Base-by-base conservation (phyloP, 2,329 filamentous ascomycete species). In the Eutypa lata region DNA sequence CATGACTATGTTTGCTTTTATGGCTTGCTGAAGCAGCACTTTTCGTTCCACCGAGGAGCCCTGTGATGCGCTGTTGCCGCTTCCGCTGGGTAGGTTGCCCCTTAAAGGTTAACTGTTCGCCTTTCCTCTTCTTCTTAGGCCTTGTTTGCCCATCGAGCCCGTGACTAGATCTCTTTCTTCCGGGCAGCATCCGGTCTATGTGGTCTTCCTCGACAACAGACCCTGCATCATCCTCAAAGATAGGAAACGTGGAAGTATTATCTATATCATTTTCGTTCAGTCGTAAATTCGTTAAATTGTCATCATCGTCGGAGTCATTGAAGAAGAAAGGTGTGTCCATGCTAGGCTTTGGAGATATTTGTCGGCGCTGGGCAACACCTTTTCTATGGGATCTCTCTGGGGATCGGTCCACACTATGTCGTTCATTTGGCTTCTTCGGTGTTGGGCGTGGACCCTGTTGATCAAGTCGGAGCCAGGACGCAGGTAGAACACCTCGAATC, bases 391-490 rank as follows among this genome's bases (percentile, higher is more conserved):
- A 70, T 35, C 65, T 70, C 44, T 76, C 72, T 1, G 72, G 70
- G 2, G 72, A 73, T 19, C 58, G 65, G 10, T 66, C 65, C 2
- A 65, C 68, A 61, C 66, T 64, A 50, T 61, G 55, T 57, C 64
- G 68, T 45, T 59, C 65, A 19, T 58, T 56, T 7, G 56, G 47
- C 46, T 65, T 65, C 51, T 66, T 68, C 48, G 63, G 56, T 35
- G 60, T 61, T 51, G 67, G 72, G 53, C 62, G 68, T 28, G 68
- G 57, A 22, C 66, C 64, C 51, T 77, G 71, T 53, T 81, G 77
- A 61, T 86, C 82, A 22, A 88, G 66, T 42, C 84, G 78, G 51
- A 87, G 73, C 80, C 84, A 87, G 6, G 84, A 88, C n/a, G 84
- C 84, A 38, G 84, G 84, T 44, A 87, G 73, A 7, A 87, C 83